Evolutionary conservation across 768 basidiomycete genomes (phyloP), one percentile per base, ranked within the genome.

Genomic region (Pholiota conissans): DNA sequence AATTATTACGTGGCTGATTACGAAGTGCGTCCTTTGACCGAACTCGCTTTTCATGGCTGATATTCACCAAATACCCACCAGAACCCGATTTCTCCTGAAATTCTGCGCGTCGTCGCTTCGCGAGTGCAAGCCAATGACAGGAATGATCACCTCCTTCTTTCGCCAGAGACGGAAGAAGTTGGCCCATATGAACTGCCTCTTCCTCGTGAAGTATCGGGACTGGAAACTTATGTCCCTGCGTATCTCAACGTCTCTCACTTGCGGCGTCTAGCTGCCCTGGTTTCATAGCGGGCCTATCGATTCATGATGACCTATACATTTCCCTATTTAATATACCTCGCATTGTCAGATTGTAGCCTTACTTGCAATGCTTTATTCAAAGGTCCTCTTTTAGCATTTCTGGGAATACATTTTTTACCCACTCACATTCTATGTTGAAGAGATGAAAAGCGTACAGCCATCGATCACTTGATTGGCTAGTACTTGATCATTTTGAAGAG

Each of bases 1-100:
- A 96, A 96, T 72, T 98, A 98, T 76, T 98, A 97, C 69, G 95
- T 96, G 60, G 97, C 96, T 46, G 97, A 98, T 75, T 99, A 98
- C 71, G 97, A 99, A 85, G 94, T 93, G 64, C 39, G 79, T 62
- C 26, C 52, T 2, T 32, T 35, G 8, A 8, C 20, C 8, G 18
- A 55, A 9, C 54, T 20, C 16, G 49, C 10, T 29, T 18, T 42
- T 53, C 18, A 29, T 2, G 11, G 2, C n/a, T 26, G 30, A 35
- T 40, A 11, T 49, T 37, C 45, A 3, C 22, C 20, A 13, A 46
- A n/a, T 20, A 57, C 8, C 14, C 26, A 34, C 6, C 63, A 95
- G 93, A 95, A 92, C 64, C 97, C 96, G 8, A 98, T 98, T 67
- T 94, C 95, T 1, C 92, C 94, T 22, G 96, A 98, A 76, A 98